Percentiles rank a stretch among this genome's conserved stretches.
Evolutionary conservation across 2,329 filamentous ascomycete species (phyloP).

Genomic region (Fusarium sterilihyphosum): DNA sequence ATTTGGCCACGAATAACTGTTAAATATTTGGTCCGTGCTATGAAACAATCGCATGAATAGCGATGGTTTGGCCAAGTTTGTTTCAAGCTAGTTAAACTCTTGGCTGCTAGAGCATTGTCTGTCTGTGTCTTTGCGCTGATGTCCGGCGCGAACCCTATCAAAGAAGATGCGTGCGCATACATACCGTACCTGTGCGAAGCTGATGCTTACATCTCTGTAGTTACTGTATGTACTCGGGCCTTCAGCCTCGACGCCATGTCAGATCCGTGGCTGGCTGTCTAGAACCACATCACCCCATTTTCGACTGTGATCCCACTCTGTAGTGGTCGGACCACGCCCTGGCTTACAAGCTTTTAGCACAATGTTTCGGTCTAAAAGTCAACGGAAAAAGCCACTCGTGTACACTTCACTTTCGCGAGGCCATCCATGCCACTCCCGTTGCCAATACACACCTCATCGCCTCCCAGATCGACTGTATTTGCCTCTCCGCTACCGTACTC

Average conservation of each 20-base stretch:
- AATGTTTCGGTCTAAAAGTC: neutral
- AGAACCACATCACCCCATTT: slow-evolving; percentile 12
- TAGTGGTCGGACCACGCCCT: neutral
- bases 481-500: neutral
- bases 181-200: neutral
- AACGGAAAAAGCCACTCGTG: slow-evolving; percentile 5
- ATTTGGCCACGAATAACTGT: neutral
- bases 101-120: neutral
- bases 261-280: slow-evolving; percentile 20
- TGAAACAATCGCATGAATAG: neutral
- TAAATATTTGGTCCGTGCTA: neutral
- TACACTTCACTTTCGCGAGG: neutral
- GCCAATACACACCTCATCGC: slow-evolving; percentile 4
- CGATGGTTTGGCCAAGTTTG: neutral
- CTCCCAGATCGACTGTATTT: neutral
- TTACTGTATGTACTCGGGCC: neutral
- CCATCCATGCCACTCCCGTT: slow-evolving; percentile 2
- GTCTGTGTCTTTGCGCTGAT: neutral
- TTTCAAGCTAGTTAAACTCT: neutral
- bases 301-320: neutral
- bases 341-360: neutral
- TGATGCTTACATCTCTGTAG: neutral
- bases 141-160: neutral
- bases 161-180: slow-evolving; percentile 1
- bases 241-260: slow-evolving; percentile 20